Evolutionary conservation across 257 asterid genomes (phyloP), one percentile per base, ranked within the genome.

Genomic region (Voacanga thouarsii): DNA sequence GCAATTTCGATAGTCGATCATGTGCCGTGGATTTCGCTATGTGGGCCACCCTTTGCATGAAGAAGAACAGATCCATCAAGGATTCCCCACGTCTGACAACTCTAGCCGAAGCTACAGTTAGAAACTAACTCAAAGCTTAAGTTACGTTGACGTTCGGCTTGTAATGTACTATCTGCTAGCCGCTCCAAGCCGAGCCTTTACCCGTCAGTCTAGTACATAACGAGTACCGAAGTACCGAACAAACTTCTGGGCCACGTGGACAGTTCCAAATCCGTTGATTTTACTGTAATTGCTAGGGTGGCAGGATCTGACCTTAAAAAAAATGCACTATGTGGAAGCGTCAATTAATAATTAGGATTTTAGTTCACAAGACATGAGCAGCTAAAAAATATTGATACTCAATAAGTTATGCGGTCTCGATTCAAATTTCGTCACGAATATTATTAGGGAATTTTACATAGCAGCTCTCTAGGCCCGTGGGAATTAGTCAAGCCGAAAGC

Each of bases 1-100:
- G 66, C 24, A 77, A 28, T 43, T 61, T 49, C 16, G 47, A 59
- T 30, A 75, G 77, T 65, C 79, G 79, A 73, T 63, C 86, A 80
- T 76, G 86, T 80, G 84, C 86, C 75, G 82, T 41, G 59, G 82
- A 72, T 80, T 59, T 65, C 80, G 37, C 49, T 60, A 2, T 33
- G 65, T 43, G 77, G 78, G 78, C 60, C 75, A 53, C 41, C 45
- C 26, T 47, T 72, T 33, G 37, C 37, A 33, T 33, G 37, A 33
- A 33, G 37, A 33, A 33, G 37, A 1, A 33, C 37, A 33, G 37
- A 33, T 33, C 37, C 37, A 33, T 33, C 37, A 33, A 33, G 37
- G 30, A 60, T 51, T 16, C 60, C 44, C 71, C 78, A 61, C 71
- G 71, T 60, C 45, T 23, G 70, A 75, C 43, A n/a, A 51, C 37